Evolutionary conservation across 2,329 filamentous ascomycete species (phyloP), one percentile per base, ranked within the genome.

Genomic region (Thielaviopsis euricoi): DNA sequence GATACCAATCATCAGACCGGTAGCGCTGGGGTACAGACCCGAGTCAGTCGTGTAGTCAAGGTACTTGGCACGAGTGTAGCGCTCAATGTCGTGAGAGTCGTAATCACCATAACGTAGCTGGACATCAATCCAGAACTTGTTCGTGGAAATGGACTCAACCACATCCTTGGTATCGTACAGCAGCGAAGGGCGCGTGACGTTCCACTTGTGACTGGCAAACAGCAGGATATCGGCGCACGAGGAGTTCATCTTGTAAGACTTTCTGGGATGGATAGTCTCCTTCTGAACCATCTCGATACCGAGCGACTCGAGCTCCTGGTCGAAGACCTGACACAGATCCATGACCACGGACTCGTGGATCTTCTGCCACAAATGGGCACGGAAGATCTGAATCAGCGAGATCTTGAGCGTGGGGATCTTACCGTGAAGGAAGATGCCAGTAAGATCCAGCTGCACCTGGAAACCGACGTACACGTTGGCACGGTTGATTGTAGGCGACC

Each of bases 191-290:
- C 88, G 79, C 0, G 90, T 96, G 56, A 98, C 90, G 62, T 95
- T 97, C 94, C 94, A 98, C 71, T 97, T 98, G 74, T 97, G 93
- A 63, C 87, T 95, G 43, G 93, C 91, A 67, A 98, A 98, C 10
- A 98, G 80, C 57, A 97, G 78, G 62, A 98, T 96, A 70, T 98
- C 93, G 4, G 94, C 93, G 66, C 93, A 97, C 59, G 91, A 97
- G 66, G 90, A 96, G 77, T 98, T 98, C 93, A 98, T 98, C 81
- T 98, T 98, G 81, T 98, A 98, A 4, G 89, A 96, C 73, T 98
- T 98, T 81, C 93, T 82, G 56, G 93, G 93, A 75, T 98, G 93
- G 60, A 98, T 98, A 0, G 93, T 97, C 74, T 98, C 93, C 72
- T 98, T 98, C 69, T 98, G 93, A 4, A 97, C 93, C 1, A 89